Conservation (phyloP, 345 rosid species). For the Hibiscus trionum region DNA sequence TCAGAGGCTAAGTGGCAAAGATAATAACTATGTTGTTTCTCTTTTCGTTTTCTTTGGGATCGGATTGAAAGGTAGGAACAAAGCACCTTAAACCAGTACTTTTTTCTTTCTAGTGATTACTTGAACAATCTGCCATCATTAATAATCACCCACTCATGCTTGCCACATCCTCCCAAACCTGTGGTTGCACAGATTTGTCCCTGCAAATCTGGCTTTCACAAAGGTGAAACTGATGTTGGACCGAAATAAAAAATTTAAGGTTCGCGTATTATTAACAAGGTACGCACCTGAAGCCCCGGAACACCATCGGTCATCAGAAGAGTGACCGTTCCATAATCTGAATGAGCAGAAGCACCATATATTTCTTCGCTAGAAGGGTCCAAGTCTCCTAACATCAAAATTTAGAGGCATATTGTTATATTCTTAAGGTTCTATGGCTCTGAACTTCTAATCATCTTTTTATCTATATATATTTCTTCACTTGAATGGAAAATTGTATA, state of each 20-base stretch:
- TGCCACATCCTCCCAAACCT: too few relatives aligned
- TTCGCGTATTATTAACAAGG: not conserved
- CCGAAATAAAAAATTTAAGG: not conserved
- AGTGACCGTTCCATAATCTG: slow-evolving; percentile 81
- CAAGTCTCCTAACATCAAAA: slow-evolving; percentile 32
- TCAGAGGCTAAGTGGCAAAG: not conserved
- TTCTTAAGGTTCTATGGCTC: not conserved
- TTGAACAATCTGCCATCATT: too few relatives aligned
- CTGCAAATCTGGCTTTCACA: too few relatives aligned
- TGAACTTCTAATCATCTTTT: not conserved
- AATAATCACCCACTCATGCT: too few relatives aligned
- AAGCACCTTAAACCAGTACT: not conserved
- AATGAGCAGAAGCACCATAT: slow-evolving; percentile 74
- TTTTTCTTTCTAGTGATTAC: not conserved
- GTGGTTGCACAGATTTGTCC: too few relatives aligned
- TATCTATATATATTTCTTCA: not conserved
- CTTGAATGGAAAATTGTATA: not conserved
- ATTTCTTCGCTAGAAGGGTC: slow-evolving; percentile 33
- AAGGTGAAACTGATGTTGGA: slow-evolving; percentile 5
- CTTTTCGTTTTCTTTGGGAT: not conserved
- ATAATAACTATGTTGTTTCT: not conserved
- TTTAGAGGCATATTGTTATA: not conserved
- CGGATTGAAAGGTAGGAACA: too few relatives aligned
- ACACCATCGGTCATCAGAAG: slow-evolving; percentile 78
- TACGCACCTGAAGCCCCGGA: slow-evolving; percentile 78